These are phyloP conservation scores for Galerina sulciceps DNA, from an alignment of 768 basidiomycete species.

Conservation along the genomic window DNA sequence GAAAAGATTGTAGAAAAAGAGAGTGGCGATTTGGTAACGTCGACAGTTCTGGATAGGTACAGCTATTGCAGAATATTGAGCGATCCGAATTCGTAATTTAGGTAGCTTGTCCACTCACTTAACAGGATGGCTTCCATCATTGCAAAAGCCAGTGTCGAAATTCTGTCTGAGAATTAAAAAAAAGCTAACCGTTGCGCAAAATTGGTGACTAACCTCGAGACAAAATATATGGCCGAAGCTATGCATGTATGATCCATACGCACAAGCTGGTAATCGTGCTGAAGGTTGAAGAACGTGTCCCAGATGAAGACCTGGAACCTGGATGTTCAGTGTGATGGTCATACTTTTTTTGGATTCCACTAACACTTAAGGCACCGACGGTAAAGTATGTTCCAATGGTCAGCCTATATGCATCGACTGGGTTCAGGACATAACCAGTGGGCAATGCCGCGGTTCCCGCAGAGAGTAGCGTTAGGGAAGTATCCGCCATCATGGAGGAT, in stretches of 20 bases:
- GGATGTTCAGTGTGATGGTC: no score
- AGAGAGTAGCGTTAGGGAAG: no score
- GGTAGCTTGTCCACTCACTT: neutral
- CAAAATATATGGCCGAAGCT: neutral
- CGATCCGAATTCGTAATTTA: neutral
- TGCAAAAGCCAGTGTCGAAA: constrained; percentile 3
- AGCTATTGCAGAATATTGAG: neutral
- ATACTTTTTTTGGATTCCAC: neutral
- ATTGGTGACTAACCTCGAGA: constrained; percentile 1
- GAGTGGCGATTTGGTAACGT: neutral
- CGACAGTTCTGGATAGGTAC: neutral
- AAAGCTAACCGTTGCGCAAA: neutral
- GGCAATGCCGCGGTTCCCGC: no score
- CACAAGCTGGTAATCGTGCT: constrained; percentile 1
- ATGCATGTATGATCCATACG: neutral
- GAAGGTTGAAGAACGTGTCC: constrained; percentile 5
- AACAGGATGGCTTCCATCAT: neutral
- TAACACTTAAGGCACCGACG: neutral
- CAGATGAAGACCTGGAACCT: constrained; percentile 3
- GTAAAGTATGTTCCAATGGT: constrained; percentile 2
- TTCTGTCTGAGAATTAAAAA: neutral
- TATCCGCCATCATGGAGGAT: no score
- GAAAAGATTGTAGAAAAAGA: constrained; percentile 3
- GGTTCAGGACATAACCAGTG: neutral
- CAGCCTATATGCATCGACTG: neutral